A percentile compares a stretch with the other conserved stretches of the same genome.
These are phyloP conservation scores for Ilex asprella DNA, from an alignment of 257 asterid genomes.

Conservation along the genomic window DNA sequence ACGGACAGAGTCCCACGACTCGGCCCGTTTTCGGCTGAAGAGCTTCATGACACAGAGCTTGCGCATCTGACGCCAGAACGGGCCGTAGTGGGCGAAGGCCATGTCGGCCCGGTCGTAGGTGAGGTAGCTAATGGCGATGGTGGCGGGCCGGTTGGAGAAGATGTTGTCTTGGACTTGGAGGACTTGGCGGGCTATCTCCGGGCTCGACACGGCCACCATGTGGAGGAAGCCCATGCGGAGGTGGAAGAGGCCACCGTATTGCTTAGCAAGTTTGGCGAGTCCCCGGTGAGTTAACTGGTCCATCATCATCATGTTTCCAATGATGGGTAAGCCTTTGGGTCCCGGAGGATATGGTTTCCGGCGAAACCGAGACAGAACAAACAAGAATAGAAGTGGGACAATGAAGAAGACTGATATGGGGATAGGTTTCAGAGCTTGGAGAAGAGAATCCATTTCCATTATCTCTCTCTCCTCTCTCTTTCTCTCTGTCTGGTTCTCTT, in stretches of 20 bases:
- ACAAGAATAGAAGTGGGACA: constrained; percentile 16
- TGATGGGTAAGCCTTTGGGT: constrained; percentile 70
- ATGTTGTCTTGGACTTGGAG: constrained; percentile 77
- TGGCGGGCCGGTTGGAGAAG: constrained; percentile 85
- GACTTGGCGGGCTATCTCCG: constrained; percentile 70
- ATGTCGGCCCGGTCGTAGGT: constrained; percentile 87
- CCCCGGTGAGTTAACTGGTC: constrained; percentile 76
- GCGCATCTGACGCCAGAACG: constrained; percentile 95
- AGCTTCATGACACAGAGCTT: constrained; percentile 84
- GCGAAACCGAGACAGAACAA: constrained; percentile 25
- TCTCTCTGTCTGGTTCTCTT: too few relatives aligned
- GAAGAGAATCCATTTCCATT: constrained; percentile 2
- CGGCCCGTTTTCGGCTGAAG: constrained; percentile 80
- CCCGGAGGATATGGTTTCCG: constrained; percentile 73
- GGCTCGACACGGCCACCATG: constrained; percentile 71
- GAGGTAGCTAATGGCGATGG: constrained; percentile 57
- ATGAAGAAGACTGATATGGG: constrained; percentile 18
- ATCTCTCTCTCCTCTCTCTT: too few relatives aligned
- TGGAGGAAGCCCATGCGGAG: constrained; percentile 60
- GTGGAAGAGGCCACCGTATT: constrained; percentile 76
- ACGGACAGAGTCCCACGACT: constrained; percentile 92
- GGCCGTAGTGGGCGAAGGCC: constrained; percentile 95
- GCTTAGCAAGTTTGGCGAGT: constrained; percentile 47
- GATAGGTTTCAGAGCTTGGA: constrained; percentile 14
- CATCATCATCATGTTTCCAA: constrained; percentile 68